Conservation (phyloP, 371 early-diverging fungal genomes). For the Lichtheimia corymbifera region DNA sequence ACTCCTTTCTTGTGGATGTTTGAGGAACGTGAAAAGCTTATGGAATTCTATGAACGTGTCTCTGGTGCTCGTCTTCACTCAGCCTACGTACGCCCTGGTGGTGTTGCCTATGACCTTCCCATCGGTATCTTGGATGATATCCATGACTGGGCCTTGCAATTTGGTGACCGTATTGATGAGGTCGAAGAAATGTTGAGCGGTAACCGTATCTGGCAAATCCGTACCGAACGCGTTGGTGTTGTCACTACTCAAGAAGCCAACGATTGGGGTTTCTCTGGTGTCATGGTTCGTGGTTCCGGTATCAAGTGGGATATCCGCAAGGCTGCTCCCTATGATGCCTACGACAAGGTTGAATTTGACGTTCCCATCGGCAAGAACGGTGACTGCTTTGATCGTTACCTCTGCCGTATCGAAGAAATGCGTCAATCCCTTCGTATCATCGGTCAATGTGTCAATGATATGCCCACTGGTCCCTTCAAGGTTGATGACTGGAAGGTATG, state of each 20-base stretch:
- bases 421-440: slow-evolving; percentile 95
- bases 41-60: slow-evolving; percentile 99
- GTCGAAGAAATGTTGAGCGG: slow-evolving; percentile 90
- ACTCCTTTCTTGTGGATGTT: slow-evolving; percentile 99
- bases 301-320: slow-evolving; percentile 96
- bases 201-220: slow-evolving; percentile 95
- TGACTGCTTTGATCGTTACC: slow-evolving; percentile 95
- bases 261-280: slow-evolving; percentile 93
- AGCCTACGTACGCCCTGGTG: slow-evolving; percentile 96
- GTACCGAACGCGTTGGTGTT: slow-evolving; percentile 86
- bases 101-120: slow-evolving; percentile 93
- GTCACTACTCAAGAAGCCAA: slow-evolving; percentile 87
- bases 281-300: slow-evolving; percentile 94
- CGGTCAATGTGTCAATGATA: slow-evolving; percentile 90
- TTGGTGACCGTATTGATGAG: slow-evolving; percentile 89
- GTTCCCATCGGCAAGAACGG: slow-evolving; percentile 95
- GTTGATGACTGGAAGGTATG: slow-evolving; percentile 92
- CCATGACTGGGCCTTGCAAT: slow-evolving; percentile 90
- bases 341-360: slow-evolving; percentile 94
- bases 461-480: slow-evolving; percentile 93
- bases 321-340: slow-evolving; percentile 93
- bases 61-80: slow-evolving; percentile 98
- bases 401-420: slow-evolving; percentile 98
- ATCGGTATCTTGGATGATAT: slow-evolving; percentile 94
- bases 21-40: slow-evolving; percentile 97